Base-by-base conservation (phyloP, 2,329 filamentous ascomycete genomes). In the Pleurostoma richardsiae region DNA sequence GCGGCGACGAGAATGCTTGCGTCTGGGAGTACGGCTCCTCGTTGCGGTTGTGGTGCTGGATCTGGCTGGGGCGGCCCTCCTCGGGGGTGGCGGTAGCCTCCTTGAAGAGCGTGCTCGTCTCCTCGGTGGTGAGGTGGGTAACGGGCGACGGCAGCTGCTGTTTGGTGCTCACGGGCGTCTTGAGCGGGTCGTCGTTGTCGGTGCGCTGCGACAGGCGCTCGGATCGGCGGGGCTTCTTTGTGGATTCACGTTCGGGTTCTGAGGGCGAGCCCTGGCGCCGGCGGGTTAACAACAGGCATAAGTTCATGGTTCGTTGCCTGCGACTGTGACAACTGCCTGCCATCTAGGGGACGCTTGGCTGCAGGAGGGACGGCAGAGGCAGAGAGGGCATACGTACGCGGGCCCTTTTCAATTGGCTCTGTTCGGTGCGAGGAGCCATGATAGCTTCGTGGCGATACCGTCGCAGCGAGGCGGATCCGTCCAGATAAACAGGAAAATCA, bases 141-240 rank as follows among this genome's bases (percentile, higher is more conserved):
- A 92, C 69, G 10, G 90, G 91, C 1, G 90, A 94, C 10, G 90
- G 91, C 19, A 95, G 79, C 52, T 88, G 86, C 45, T 82, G 76
- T 59, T 81, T 80, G 56, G 80, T 73, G 55, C 74, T 72, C 56
- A 85, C 63, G 48, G 84, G 81, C 6, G 82, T 84, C 58, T 80
- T 79, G 49, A 72, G 61, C 61, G 64, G 52, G 56, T 66, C 59
- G 63, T 67, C 19, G 41, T 41, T 49, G 42, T 53, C 46, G 28
- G 42, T 41, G 47, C 72, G 72, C 54, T 82, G 79, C 31, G 79
- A 82, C 50, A 90, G 71, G 52, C 88, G 83, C 54, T 88, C 76
- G 40, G 88, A 90, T 48, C 89, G 83, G 52, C 92, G 85, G 49
- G 86, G 83, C 66, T 95, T 95, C 77, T 96, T 96, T 52, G 77